A percentile compares a stretch with the other conserved stretches of the same genome.
phyloP scores from a whole-genome alignment of 306 rosid genomes.

The Dalbergia oliveri region DNA sequence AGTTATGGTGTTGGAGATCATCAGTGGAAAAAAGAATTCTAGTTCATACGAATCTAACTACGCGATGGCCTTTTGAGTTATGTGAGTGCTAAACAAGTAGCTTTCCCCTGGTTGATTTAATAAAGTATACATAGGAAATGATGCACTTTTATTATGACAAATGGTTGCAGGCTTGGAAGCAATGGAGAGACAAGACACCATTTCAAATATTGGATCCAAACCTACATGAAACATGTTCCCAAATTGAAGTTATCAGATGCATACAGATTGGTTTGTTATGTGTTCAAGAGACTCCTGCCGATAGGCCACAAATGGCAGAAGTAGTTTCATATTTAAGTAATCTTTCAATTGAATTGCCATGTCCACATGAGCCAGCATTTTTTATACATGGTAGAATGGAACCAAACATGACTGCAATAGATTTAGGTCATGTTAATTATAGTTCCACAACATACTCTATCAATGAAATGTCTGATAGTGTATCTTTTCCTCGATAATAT shows the following conservation, averaged over 20 bases:
- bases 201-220: background rate
- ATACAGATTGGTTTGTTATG: slow-evolving; percentile 75
- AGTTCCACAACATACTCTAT: background rate
- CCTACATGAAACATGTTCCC: background rate
- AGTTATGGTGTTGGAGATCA: slow-evolving; percentile 49
- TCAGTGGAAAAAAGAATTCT: slow-evolving; percentile 46
- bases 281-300: slow-evolving; percentile 53
- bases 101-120: background rate
- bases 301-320: slow-evolving; percentile 17
- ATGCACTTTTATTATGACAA: background rate
- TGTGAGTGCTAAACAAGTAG: background rate
- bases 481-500: slow-evolving; percentile 27
- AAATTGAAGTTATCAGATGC: slow-evolving; percentile 31
- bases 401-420: background rate
- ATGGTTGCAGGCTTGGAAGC: slow-evolving; percentile 1
- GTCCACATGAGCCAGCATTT: background rate
- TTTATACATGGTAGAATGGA: background rate
- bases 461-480: slow-evolving; percentile 23
- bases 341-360: background rate
- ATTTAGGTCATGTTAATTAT: background rate
- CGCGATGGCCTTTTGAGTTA: background rate
- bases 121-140: background rate
- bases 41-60: background rate
- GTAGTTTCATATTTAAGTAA: background rate
- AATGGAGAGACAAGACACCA: background rate